Evolutionary conservation across 352 stramenopile species (phyloP), one percentile per base, ranked within the genome.

Genomic region (Phytophthora colocasiae): DNA sequence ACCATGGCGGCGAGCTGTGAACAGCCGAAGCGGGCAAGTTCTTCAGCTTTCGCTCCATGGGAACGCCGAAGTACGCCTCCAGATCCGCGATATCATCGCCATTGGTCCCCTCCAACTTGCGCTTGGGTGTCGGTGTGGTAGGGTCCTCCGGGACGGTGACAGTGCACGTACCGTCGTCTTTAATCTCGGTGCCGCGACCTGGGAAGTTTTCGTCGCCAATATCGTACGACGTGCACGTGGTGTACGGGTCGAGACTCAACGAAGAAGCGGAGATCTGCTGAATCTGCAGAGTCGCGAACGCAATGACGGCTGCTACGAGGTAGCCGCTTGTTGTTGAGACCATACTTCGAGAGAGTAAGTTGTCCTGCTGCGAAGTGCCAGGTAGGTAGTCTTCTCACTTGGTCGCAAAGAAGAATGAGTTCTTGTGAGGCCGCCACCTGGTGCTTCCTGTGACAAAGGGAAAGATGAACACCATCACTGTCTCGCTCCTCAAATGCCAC

Each of bases 1-100:
- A 31, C 58, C 64, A 72, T 15, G 64, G 50, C 6, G 63, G 24
- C 11, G 52, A 39, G 0, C 27, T 24, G 32, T 59, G 46, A 17
- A 57, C 51, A 4, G 29, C 43, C 1, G 26, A 26, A 3, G 48
- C 61, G 0, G 58, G 57, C 0, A 76, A 34, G n/a, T 76, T 69
- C 22, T 59, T 60, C 6, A 77, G 14, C 7, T 55, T 69, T 14
- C 10, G 48, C 24, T 73, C 63, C 34, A 72, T 49, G 11, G 19
- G 14, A 1, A n/a, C 46, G 1, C 41, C 34, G 19, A 72, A 68
- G 12, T 47, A 52, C 0, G 41, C 6, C 19, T 68, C 50, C 2
- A 72, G 44, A 6, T 51, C 50, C n/a, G 50, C n/a, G 29, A 68
- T 62, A 11, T 58, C 58, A 5, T 50, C 31, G 38, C 29, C 36